These are phyloP conservation scores for Crithidia sp. DNA, from an alignment of 208 protist genomes.

Conservation along the genomic window DNA sequence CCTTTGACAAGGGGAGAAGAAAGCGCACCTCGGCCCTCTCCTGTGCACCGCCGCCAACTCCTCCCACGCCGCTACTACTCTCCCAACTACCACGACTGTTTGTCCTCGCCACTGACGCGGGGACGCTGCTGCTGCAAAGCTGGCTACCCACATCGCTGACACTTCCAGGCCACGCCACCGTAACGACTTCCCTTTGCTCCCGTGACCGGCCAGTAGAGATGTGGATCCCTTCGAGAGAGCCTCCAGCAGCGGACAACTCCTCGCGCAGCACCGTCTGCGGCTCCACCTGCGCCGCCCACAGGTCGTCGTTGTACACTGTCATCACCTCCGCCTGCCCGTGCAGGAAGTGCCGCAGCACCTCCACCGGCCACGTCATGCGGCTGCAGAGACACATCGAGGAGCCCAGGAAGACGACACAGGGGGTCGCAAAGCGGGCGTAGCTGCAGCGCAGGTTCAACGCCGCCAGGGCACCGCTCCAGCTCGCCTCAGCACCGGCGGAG, in stretches of 20 bases:
- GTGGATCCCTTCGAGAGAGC: background rate
- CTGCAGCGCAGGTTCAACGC: conserved; percentile 1
- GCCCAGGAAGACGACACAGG: conserved; percentile 15
- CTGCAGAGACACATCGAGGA: conserved; percentile 14
- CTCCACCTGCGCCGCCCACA: conserved; percentile 13
- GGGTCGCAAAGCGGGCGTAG: background rate
- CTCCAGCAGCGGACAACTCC: background rate
- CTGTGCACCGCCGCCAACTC: background rate
- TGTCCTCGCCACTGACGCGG: background rate
- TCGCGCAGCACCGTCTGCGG: conserved; percentile 15
- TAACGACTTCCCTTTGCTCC: too few species aligned
- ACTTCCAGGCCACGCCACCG: background rate
- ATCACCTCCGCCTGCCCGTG: background rate
- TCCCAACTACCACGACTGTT: too few species aligned
- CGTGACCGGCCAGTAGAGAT: background rate
- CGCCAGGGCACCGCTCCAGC: background rate
- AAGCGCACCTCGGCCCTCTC: conserved; percentile 10
- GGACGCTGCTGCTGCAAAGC: background rate
- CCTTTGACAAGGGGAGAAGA: background rate
- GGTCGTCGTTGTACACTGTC: conserved; percentile 10
- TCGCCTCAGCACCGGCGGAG: background rate
- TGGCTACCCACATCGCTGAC: conserved; percentile 1
- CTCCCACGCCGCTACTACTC: too few species aligned
- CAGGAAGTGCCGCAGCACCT: conserved; percentile 7
- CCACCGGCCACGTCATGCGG: conserved; percentile 5